Conservation (phyloP, 495 filamentous ascomycete genomes). For the Tuber umbilicatum region DNA sequence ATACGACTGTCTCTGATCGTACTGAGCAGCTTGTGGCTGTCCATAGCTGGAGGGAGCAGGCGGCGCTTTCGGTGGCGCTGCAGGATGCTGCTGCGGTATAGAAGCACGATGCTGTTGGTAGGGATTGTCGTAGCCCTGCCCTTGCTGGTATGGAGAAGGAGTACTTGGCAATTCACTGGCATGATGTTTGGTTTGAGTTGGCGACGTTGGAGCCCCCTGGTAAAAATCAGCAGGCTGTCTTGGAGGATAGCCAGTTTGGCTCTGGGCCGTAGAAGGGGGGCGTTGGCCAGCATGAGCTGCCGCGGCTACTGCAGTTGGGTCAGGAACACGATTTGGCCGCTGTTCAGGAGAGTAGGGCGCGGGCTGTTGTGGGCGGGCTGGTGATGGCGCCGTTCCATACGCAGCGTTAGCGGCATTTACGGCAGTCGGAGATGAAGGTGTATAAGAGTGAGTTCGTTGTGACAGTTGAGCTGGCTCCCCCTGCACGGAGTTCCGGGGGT, state of each 20-base stretch:
- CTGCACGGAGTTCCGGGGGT: constrained; percentile 27
- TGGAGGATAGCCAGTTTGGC: constrained; percentile 41
- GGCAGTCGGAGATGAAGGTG: constrained; percentile 31
- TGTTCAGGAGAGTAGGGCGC: constrained; percentile 19
- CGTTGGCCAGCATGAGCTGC: constrained; percentile 35
- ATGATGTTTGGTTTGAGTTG: constrained; percentile 45
- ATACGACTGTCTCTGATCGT: constrained; percentile 12
- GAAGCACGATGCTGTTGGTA: constrained; percentile 21
- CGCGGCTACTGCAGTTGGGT: constrained; percentile 37
- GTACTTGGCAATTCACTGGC: constrained; percentile 38
- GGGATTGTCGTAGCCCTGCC: constrained; percentile 27
- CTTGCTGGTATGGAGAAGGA: constrained; percentile 23
- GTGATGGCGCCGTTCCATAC: constrained; percentile 35
- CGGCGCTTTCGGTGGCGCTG: constrained; percentile 37
- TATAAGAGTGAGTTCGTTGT: constrained; percentile 30
- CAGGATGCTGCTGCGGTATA: constrained; percentile 35
- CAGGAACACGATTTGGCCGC: constrained; percentile 28
- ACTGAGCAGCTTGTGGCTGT: constrained; percentile 1
- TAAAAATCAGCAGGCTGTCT: constrained; percentile 37
- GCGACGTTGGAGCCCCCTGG: constrained; percentile 40
- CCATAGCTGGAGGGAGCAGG: constrained; percentile 18
- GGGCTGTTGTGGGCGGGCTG: constrained; percentile 28
- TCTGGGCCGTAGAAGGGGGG: constrained; percentile 41
- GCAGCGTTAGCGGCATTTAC: constrained; percentile 32
- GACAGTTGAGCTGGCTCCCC: constrained; percentile 24